phyloP scores from a whole-genome alignment of 2,329 filamentous ascomycete genomes.

The Fusarium praegraminearum region DNA sequence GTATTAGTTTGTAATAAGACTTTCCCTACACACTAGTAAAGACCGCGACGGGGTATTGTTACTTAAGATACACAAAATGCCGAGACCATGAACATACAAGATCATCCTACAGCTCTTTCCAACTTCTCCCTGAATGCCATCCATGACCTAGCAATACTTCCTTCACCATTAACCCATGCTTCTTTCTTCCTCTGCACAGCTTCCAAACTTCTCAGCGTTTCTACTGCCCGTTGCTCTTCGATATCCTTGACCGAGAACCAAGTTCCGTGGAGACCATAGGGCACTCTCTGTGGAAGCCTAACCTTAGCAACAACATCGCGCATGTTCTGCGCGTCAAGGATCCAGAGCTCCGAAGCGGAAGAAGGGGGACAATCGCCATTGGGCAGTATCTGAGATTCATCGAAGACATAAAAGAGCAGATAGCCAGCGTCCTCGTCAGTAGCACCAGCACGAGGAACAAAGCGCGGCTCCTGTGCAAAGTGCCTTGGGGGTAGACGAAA shows the following conservation, averaged over 20 bases:
- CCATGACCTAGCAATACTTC: background rate
- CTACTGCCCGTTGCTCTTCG: conserved; percentile 56
- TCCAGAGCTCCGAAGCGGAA: conserved; percentile 73
- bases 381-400: conserved; percentile 72
- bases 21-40: background rate
- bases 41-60: conserved; percentile 5
- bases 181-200: conserved; percentile 11
- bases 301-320: conserved; percentile 68
- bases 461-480: conserved; percentile 76
- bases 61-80: too few relatives aligned
- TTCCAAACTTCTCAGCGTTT: conserved; percentile 12
- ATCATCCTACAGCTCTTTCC: conserved; percentile 13
- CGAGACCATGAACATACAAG: accelerated
- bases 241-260: conserved; percentile 71
- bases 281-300: conserved; percentile 72
- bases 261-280: conserved; percentile 75
- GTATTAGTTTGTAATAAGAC: background rate
- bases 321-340: conserved; percentile 75
- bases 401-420: conserved; percentile 76
- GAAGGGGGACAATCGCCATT: conserved; percentile 58
- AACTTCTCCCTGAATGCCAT: background rate
- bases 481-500: conserved; percentile 71
- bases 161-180: background rate
- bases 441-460: conserved; percentile 63
- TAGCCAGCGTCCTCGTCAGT: conserved; percentile 73